Conservation (phyloP, 306 rosid species). For the Vigna unguiculata region DNA sequence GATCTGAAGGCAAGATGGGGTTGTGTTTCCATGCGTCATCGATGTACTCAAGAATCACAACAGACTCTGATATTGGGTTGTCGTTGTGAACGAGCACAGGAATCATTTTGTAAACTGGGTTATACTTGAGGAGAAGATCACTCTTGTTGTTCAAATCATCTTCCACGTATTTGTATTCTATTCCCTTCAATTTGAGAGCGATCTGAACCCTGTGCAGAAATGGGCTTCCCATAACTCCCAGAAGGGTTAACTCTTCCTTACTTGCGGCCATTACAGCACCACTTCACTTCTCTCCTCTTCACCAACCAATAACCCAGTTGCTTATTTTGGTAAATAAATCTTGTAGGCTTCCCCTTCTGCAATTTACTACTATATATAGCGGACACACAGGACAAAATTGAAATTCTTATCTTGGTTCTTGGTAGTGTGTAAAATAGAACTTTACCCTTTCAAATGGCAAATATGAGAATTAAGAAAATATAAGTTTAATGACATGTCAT, state of each 20-base stretch:
- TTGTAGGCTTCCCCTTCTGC: neutral
- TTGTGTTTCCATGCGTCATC: conserved; percentile 56
- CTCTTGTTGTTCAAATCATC: conserved; percentile 54
- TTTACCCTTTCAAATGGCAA: too few relatives aligned
- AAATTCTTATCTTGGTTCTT: too few relatives aligned
- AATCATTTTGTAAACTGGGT: conserved; percentile 64
- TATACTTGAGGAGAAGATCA: conserved; percentile 53
- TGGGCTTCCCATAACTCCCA: conserved; percentile 58
- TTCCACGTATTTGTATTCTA: conserved; percentile 50
- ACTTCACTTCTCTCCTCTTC: neutral
- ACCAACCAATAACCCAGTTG: too few relatives aligned
- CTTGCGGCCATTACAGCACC: conserved; percentile 14
- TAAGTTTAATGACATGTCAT: too few relatives aligned
- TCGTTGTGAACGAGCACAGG: conserved; percentile 60
- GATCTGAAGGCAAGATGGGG: conserved; percentile 58
- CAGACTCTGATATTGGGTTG: conserved; percentile 63
- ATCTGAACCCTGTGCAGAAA: conserved; percentile 51
- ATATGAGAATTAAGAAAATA: too few relatives aligned
- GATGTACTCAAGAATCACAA: conserved; percentile 59
- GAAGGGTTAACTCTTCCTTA: conserved; percentile 50
- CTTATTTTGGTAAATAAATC: too few relatives aligned
- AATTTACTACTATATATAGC: neutral
- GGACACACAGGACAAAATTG: neutral
- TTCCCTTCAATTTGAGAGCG: conserved; percentile 63
- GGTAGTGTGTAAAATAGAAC: too few relatives aligned